phyloP scores from a whole-genome alignment of 805 yeast genomes.

The Candida anglica region DNA sequence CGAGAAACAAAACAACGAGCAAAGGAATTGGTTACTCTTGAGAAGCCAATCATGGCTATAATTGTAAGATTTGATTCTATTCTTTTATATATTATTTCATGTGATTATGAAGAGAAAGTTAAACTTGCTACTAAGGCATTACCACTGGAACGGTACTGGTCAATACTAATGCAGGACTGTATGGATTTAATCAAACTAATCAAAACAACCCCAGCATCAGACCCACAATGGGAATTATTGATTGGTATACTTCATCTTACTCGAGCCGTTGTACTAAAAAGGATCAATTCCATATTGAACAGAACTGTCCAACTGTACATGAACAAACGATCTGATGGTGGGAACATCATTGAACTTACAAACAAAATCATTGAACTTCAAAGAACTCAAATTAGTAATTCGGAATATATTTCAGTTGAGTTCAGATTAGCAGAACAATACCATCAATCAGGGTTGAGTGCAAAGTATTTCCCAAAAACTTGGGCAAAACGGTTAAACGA shows the following conservation, averaged over 20 bases:
- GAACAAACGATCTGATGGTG: conserved; percentile 9
- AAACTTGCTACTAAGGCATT: conserved; percentile 18
- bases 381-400: conserved; percentile 20
- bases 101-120: conserved; percentile 29
- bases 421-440: conserved; percentile 22
- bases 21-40: conserved; percentile 11
- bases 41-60: conserved; percentile 14
- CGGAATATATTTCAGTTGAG: conserved; percentile 15
- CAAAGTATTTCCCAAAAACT: conserved; percentile 26
- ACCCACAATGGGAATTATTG: conserved; percentile 3
- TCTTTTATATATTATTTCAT: conserved; percentile 20
- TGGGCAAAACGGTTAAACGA: conserved; percentile 18
- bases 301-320: conserved; percentile 20
- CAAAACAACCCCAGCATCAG: neutral
- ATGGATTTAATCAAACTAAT: conserved; percentile 9
- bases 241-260: conserved; percentile 25
- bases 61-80: conserved; percentile 25
- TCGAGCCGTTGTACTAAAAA: conserved; percentile 24
- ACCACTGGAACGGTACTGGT: conserved; percentile 31
- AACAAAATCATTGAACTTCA: conserved; percentile 24
- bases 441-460: conserved; percentile 14
- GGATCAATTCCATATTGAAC: conserved; percentile 23
- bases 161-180: conserved; percentile 17
- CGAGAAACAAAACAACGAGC: conserved; percentile 10
- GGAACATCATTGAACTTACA: conserved; percentile 9